Conservation (phyloP, 768 basidiomycete genomes). For the Phylloporus scabripes region DNA sequence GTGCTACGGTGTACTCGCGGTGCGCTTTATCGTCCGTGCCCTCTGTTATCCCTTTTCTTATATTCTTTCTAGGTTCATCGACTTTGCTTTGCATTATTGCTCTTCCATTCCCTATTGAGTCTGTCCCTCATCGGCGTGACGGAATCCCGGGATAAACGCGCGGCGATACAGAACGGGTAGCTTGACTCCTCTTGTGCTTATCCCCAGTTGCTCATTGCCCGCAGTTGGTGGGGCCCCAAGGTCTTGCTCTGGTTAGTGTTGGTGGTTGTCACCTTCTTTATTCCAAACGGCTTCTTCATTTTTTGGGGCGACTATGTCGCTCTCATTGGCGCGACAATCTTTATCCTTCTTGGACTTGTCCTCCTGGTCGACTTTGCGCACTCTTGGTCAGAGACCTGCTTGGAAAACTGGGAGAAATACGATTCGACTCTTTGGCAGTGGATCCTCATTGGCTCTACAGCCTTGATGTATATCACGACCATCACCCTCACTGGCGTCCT, state of each 20-base stretch:
- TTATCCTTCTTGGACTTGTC: slow-evolving; percentile 95
- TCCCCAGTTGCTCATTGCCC: slow-evolving; percentile 11
- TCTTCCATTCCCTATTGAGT: slow-evolving; percentile 84
- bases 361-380: slow-evolving; percentile 98
- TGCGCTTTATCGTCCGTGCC: slow-evolving; percentile 34
- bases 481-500: slow-evolving; percentile 85
- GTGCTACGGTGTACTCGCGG: slow-evolving; percentile 95
- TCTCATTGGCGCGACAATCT: slow-evolving; percentile 86
- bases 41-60: slow-evolving; percentile 3
- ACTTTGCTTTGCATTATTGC: slow-evolving; percentile 88
- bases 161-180: slow-evolving; percentile 95
- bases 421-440: slow-evolving; percentile 93
- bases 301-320: slow-evolving; percentile 95
- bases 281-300: slow-evolving; percentile 97
- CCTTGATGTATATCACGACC: slow-evolving; percentile 77
- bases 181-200: slow-evolving; percentile 12
- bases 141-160: slow-evolving; percentile 88
- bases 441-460: slow-evolving; percentile 89
- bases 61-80: slow-evolving; percentile 66
- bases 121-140: slow-evolving; percentile 77
- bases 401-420: slow-evolving; percentile 90
- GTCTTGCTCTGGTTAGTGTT: slow-evolving; percentile 84
- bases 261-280: slow-evolving; percentile 80
- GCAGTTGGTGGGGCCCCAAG: slow-evolving; percentile 98
- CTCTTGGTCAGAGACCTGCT: slow-evolving; percentile 95